Evolutionary conservation across 371 early-diverging fungal species (phyloP).

Genomic region (Syncephalastrum monosporum): DNA sequence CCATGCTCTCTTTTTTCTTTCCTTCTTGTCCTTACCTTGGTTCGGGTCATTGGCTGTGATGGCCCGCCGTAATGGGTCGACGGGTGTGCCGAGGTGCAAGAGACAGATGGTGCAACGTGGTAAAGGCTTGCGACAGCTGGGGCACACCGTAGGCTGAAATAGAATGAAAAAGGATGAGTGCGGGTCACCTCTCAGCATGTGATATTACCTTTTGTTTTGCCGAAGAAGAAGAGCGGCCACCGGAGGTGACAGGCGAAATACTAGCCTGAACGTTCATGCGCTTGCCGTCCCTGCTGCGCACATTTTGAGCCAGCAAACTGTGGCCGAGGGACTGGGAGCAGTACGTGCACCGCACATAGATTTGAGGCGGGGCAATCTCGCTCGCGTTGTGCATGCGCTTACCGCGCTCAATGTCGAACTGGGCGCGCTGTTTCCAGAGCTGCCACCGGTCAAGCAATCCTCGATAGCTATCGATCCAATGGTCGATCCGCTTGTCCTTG

Average conservation of each 20-base stretch:
- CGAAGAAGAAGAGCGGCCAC: slow-evolving; percentile 24
- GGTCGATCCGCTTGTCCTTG: slow-evolving; percentile 63
- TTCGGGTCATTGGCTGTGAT: slow-evolving; percentile 47
- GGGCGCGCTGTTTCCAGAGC: slow-evolving; percentile 78
- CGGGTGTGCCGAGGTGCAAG: slow-evolving; percentile 82
- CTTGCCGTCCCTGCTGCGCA: slow-evolving; percentile 56
- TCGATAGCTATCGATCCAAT: slow-evolving; percentile 87
- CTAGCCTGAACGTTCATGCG: slow-evolving; percentile 54
- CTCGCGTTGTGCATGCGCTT: slow-evolving; percentile 54
- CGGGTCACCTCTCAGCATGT: not conserved
- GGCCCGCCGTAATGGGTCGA: slow-evolving; percentile 47
- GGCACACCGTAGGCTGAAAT: slow-evolving; percentile 70
- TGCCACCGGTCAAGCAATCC: slow-evolving; percentile 87
- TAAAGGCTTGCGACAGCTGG: slow-evolving; percentile 83
- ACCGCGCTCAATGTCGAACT: slow-evolving; percentile 87
- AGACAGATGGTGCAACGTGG: slow-evolving; percentile 94
- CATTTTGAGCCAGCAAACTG: slow-evolving; percentile 55
- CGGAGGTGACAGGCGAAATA: slow-evolving; percentile 22
- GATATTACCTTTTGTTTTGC: slow-evolving; percentile 45
- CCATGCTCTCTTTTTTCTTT: not conserved
- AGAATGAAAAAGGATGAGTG: not conserved
- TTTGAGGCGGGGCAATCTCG: slow-evolving; percentile 73
- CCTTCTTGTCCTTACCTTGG: slow-evolving; percentile 20
- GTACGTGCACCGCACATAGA: slow-evolving; percentile 88
- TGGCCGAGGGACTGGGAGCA: slow-evolving; percentile 82